Conservation (phyloP, 1,284 basidiomycete genomes). For the Vanrija pseudolonga region DNA sequence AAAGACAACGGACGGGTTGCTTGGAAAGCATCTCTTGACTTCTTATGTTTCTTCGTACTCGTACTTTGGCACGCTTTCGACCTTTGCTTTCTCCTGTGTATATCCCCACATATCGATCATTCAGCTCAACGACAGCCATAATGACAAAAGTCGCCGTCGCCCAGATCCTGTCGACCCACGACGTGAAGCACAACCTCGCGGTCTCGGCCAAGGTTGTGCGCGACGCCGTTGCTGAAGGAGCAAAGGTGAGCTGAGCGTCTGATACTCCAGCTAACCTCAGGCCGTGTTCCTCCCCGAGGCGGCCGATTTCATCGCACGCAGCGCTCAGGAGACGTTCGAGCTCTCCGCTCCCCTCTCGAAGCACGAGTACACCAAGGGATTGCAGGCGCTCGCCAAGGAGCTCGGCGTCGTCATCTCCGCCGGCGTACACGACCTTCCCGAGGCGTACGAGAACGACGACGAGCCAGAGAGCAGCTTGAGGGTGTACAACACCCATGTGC, state of each 20-base stretch:
- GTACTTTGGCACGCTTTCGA: no score
- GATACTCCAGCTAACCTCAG: constrained; percentile 10
- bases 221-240: constrained; percentile 46
- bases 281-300: constrained; percentile 54
- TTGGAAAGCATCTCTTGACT: no score
- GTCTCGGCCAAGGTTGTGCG: constrained; percentile 46
- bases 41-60: no score
- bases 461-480: constrained; percentile 31
- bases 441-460: constrained; percentile 29
- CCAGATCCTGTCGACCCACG: constrained; percentile 38
- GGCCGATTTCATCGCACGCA: constrained; percentile 53
- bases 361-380: constrained; percentile 36
- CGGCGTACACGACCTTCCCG: constrained; percentile 53
- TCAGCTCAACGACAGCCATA: background rate
- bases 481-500: constrained; percentile 53
- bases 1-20: no score
- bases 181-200: constrained; percentile 42
- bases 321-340: constrained; percentile 32
- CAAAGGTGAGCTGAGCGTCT: constrained; percentile 33
- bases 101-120: background rate
- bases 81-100: no score
- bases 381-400: constrained; percentile 47
- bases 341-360: constrained; percentile 32
- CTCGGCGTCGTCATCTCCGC: constrained; percentile 49
- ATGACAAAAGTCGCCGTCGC: constrained; percentile 34